Base-by-base conservation (phyloP, 2,329 filamentous ascomycete species). In the Bipolaris bicolor region DNA sequence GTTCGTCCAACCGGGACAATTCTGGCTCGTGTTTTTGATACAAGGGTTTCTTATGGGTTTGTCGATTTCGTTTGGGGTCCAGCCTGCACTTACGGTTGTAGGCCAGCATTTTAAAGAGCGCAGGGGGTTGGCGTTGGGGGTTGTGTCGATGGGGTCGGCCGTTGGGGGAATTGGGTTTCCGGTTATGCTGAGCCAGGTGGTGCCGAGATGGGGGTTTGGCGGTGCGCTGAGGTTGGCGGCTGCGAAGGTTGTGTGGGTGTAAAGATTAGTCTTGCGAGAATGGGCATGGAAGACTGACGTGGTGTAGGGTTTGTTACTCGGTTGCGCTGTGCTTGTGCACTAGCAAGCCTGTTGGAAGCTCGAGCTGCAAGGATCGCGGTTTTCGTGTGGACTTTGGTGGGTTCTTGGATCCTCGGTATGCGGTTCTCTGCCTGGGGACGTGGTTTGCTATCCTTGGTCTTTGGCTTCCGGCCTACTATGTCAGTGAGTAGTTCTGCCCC, bases 201-300 rank as follows among this genome's bases (percentile, higher is more conserved):
- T 85, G 7, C 81, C 82, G 0, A 68, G 71, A 11, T 75, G 88
- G 9, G 86, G 86, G 0, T 89, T 88, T 62, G 74, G 79, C 0
- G 88, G 86, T 84, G 80, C 85, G 1, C 83, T 88, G 22, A 79
- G 89, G 4, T 81, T 86, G 15, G 78, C 89, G 1, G 88, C 82
- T 0, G 86, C 90, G 60, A 82, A 73, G 49, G 61, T 70, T 15
- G 59, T 52, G 71, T 72, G 57, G 47, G 68, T 62, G 2, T 3
- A 9, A 20, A 6, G 7, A 0, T 7, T 4, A 1, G 11, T 3
- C 31, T 4, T 5, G 1, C 22, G 11, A 5, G 9, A 11, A 4
- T 5, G n/a, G 3, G 5, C n/a, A n/a, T 7, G 3, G 15, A 31
- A 3, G 2, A 13, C 47, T 55, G 43, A 55, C 24, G 3, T 82